A percentile compares a stretch with the other conserved stretches of the same genome.
phyloP scores from a whole-genome alignment of 1,139 yeast genomes.

The Candida sp. region DNA sequence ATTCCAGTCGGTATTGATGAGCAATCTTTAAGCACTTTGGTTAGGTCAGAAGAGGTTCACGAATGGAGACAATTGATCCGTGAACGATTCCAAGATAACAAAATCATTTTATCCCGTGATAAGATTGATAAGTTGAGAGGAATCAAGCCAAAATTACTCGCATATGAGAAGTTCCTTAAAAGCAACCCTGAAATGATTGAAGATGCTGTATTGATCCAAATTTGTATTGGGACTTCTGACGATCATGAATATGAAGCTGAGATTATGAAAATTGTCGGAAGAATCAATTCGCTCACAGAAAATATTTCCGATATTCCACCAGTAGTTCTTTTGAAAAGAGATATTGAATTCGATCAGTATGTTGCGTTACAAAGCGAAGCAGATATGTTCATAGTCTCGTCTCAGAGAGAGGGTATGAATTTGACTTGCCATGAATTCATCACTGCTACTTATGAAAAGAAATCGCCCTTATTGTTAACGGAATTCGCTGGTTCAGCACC shows the following conservation, averaged over 20 bases:
- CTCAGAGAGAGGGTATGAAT: conserved; percentile 96
- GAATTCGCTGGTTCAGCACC: conserved; percentile 96
- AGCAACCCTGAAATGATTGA: conserved; percentile 70
- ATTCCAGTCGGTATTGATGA: conserved; percentile 91
- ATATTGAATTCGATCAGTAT: conserved; percentile 85
- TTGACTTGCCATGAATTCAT: conserved; percentile 94
- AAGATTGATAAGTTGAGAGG: conserved; percentile 88
- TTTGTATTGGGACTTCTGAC: conserved; percentile 60
- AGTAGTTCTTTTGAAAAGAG: conserved; percentile 83
- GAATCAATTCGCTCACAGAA: conserved; percentile 75
- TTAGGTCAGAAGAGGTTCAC: conserved; percentile 49
- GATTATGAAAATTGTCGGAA: conserved; percentile 71
- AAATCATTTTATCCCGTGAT: conserved; percentile 81
- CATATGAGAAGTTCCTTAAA: conserved; percentile 76
- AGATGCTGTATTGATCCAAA: conserved; percentile 74
- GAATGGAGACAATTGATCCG: conserved; percentile 72
- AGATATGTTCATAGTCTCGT: conserved; percentile 80
- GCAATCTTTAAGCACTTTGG: conserved; percentile 46
- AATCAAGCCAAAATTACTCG: conserved; percentile 78
- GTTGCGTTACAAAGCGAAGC: conserved; percentile 85
- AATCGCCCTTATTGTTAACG: conserved; percentile 81
- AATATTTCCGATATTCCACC: conserved; percentile 81
- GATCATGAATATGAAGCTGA: conserved; percentile 67
- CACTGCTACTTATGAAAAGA: conserved; percentile 66
- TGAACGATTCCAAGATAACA: conserved; percentile 73